phyloP scores from a whole-genome alignment of 331 rosid species.

The Cydonia oblonga region DNA sequence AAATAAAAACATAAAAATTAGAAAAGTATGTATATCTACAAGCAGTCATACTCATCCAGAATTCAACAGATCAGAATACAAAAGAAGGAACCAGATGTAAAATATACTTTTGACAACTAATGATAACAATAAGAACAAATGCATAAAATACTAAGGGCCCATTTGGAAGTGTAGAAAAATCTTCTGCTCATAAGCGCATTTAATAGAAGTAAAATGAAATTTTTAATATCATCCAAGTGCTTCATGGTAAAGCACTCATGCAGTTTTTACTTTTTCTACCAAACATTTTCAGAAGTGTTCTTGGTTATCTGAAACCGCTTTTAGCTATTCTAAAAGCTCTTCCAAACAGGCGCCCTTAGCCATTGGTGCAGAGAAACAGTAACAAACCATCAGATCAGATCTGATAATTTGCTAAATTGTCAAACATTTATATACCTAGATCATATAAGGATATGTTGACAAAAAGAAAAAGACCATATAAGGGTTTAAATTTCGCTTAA shows the following conservation, averaged over 20 bases:
- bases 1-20: slow-evolving; percentile 11
- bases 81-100: not conserved
- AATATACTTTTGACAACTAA: not conserved
- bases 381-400: not conserved
- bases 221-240: not conserved
- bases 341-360: not conserved
- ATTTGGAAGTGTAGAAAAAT: not conserved
- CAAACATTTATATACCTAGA: not conserved
- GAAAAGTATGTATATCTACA: not conserved
- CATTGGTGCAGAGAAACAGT: not conserved
- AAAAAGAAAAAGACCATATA: too few relatives aligned
- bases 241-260: not conserved
- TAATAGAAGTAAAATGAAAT: not conserved
- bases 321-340: not conserved
- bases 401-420: not conserved
- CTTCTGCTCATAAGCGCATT: not conserved
- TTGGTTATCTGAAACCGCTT: not conserved
- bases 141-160: not conserved
- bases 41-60: not conserved
- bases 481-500: not conserved
- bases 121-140: not conserved
- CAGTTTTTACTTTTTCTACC: not conserved
- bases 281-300: not conserved
- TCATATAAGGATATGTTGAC: not conserved
- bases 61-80: not conserved